phyloP scores from a whole-genome alignment of 108 stramenopile species.

The Aureococcus anophagefferens region DNA sequence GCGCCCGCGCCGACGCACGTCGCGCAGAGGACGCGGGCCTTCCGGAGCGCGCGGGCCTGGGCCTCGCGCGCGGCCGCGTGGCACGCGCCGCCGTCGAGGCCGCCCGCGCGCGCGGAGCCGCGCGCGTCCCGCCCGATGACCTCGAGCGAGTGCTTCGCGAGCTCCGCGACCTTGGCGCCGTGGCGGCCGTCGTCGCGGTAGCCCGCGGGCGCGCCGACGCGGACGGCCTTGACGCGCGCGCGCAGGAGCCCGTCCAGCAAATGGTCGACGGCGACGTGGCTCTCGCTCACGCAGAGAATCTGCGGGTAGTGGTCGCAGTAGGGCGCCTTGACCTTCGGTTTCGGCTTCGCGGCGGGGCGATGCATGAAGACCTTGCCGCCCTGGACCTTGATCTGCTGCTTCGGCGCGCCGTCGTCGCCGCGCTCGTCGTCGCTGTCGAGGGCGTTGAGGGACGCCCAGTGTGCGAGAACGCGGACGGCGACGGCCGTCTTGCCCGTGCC shows the following conservation, averaged over 20 bases:
- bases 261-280: conserved; percentile 96
- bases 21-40: conserved; percentile 84
- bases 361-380: no score
- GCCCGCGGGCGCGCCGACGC: conserved; percentile 81
- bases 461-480: neutral
- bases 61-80: conserved; percentile 65
- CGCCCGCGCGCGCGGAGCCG: conserved; percentile 37
- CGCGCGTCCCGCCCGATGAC: conserved; percentile 45
- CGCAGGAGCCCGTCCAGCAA: conserved; percentile 84
- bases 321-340: no score
- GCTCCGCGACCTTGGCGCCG: conserved; percentile 37
- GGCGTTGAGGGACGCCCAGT: neutral
- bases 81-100: conserved; percentile 26
- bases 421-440: no score
- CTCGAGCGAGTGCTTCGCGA: conserved; percentile 66
- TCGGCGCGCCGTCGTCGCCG: no score
- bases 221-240: conserved; percentile 72
- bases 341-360: no score
- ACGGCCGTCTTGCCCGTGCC: conserved; percentile 52
- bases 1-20: conserved; percentile 86
- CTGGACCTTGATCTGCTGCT: no score
- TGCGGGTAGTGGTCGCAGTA: no score
- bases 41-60: conserved; percentile 61
- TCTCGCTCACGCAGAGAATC: conserved; percentile 77
- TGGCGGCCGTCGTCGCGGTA: conserved; percentile 34